Base-by-base conservation (phyloP, 2,329 filamentous ascomycete species). In the Pseudogymnoascus verrucosus region DNA sequence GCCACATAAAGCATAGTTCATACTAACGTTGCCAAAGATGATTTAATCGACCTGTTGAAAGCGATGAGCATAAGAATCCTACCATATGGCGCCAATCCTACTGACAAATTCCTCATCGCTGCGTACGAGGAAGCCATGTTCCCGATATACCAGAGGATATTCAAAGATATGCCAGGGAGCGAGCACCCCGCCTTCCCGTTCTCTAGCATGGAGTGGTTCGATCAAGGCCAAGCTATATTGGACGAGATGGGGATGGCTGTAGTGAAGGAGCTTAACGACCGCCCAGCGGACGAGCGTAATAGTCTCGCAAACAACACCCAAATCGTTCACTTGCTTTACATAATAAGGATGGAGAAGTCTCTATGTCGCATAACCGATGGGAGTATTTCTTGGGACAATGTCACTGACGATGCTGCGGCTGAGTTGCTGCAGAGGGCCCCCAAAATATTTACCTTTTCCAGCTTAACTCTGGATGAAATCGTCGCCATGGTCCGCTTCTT, bases 211-310 rank as follows among this genome's bases (percentile, higher is more conserved):
- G 51, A 57, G 28, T 57, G 51, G 51, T 11, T 34, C 28, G 51
- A 57, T 4, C 28, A 57, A 57, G 51, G 51, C 28, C 51, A 57
- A 11, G 14, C 34, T 3, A 67, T 80, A 4, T 66, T 86, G 42
- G 80, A 84, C 54, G 65, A 69, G 5, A 68, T 78, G 1, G 67
- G 83, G 4, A 51, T 66, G 21, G 67, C 69, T 0, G 68, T 63
- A 0, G 40, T 60, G 14, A 54, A 64, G 10, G 68, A 67, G 1
- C 28, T 74, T 1, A 66, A 67, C 2, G 5, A 34, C 1, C 39
- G 16, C 21, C 34, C 36, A n/a, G 21, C 14, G 6, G 59, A 61
- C n/a, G 63, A 68, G 8, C 34, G 59, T 36, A 16, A 26, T 7
- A 39, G 36, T 8, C 36, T 39, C 26, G 59, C 59, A 39, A 40